Evolutionary conservation across 116 monocot genomes (phyloP).

Genomic region (Dioscorea cayenensis): DNA sequence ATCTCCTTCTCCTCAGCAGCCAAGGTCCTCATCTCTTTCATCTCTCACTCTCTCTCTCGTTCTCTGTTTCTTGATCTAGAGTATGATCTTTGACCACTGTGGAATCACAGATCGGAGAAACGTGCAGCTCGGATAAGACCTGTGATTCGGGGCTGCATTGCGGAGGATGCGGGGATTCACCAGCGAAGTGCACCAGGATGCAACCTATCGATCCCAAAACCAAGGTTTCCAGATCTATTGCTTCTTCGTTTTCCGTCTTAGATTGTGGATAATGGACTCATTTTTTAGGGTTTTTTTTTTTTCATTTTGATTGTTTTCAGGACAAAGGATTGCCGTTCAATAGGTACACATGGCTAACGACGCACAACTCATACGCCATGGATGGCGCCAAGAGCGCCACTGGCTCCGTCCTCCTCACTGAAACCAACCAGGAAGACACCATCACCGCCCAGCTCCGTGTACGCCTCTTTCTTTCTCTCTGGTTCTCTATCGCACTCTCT

Average conservation of each 20-base stretch:
- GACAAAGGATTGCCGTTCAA: slow-evolving; percentile 52
- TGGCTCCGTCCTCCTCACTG: background rate
- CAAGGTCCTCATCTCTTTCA: background rate
- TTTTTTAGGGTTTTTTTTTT: too few species aligned
- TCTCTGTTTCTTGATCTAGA: background rate
- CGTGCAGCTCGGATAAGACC: background rate
- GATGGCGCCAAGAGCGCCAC: background rate
- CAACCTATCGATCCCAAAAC: slow-evolving; percentile 7
- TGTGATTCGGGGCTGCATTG: slow-evolving; percentile 6
- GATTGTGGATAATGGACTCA: background rate
- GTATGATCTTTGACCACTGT: background rate
- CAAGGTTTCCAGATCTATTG: background rate
- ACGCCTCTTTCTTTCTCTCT: background rate
- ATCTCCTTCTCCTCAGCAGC: background rate
- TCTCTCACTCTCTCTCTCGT: background rate
- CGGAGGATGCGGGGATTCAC: background rate
- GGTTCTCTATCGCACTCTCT: too few species aligned
- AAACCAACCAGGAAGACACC: slow-evolving; percentile 11
- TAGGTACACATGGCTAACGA: slow-evolving; percentile 91
- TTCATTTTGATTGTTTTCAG: background rate
- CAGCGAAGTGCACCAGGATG: background rate
- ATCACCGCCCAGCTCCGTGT: slow-evolving; percentile 9
- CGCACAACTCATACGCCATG: slow-evolving; percentile 75
- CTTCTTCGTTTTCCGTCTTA: background rate
- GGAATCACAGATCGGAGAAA: slow-evolving; percentile 7